A percentile compares a stretch with the other conserved stretches of the same genome.
Conservation (phyloP, 345 rosid species). For the Eucalyptus rudis region DNA sequence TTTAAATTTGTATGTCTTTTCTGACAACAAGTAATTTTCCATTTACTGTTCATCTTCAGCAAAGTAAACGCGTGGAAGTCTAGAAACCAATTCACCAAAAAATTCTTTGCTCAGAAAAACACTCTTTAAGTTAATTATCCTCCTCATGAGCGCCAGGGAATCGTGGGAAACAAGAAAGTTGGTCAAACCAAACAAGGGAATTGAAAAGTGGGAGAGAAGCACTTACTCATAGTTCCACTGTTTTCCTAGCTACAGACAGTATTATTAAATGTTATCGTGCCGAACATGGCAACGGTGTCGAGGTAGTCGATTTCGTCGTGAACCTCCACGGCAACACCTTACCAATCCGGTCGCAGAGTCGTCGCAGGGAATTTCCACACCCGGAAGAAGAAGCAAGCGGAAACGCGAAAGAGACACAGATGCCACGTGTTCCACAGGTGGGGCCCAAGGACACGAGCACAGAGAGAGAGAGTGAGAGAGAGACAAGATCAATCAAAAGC, state of each 20-base stretch:
- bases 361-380: background rate
- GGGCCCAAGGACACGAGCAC: background rate
- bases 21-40: background rate
- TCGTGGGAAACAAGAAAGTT: background rate
- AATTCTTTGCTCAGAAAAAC: background rate
- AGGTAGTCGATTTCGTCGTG: background rate
- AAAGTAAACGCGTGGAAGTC: background rate
- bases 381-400: background rate
- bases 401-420: background rate
- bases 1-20: too few relatives aligned
- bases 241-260: background rate
- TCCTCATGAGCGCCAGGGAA: background rate
- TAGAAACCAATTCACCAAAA: background rate
- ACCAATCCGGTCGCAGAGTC: background rate
- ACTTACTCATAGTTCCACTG: background rate
- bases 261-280: background rate
- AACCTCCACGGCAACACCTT: background rate
- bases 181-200: background rate
- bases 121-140: background rate
- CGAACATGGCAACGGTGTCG: background rate
- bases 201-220: background rate
- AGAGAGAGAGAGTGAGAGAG: background rate
- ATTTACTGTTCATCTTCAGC: background rate
- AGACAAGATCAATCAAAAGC: background rate
- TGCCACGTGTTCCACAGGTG: background rate